phyloP scores from a whole-genome alignment of 2,329 filamentous ascomycete species.

The Penicillium decumbens region DNA sequence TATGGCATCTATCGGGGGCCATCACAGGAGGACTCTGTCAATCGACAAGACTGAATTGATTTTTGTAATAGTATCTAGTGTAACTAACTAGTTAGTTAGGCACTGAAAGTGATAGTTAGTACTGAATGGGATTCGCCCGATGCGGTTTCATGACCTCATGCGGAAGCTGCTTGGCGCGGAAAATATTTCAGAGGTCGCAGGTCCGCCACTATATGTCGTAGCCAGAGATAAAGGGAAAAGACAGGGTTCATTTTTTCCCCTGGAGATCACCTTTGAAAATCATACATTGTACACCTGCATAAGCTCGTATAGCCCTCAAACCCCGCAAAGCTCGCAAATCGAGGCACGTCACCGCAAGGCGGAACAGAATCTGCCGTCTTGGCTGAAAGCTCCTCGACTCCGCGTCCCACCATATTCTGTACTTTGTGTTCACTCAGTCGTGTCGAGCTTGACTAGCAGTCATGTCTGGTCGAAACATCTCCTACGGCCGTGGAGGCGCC shows the following conservation, averaged over 20 bases:
- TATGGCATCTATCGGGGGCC: too few relatives aligned
- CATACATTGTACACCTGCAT: background rate
- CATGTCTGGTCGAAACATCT: conserved; percentile 42
- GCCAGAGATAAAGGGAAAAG: background rate
- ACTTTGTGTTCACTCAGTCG: background rate
- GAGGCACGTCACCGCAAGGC: conserved; percentile 1
- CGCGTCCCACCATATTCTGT: background rate
- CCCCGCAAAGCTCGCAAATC: too few relatives aligned
- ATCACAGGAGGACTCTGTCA: too few relatives aligned
- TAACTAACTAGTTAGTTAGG: too few relatives aligned
- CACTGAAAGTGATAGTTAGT: background rate
- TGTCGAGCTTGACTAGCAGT: background rate
- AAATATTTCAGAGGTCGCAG: conserved; percentile 16
- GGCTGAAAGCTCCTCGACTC: background rate
- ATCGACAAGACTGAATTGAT: too few relatives aligned
- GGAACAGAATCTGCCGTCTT: conserved; percentile 13
- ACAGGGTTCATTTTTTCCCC: background rate
- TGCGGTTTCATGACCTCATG: conserved; percentile 14
- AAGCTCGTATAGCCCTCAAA: background rate
- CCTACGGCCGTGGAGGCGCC: conserved; percentile 73
- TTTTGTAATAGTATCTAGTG: too few relatives aligned
- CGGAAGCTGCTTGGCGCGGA: conserved; percentile 9
- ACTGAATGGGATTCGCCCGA: background rate
- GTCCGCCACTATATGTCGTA: background rate
- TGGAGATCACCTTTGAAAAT: background rate